Conservation (phyloP, 805 yeast genomes). For the Kodamaea neixiangensis region DNA sequence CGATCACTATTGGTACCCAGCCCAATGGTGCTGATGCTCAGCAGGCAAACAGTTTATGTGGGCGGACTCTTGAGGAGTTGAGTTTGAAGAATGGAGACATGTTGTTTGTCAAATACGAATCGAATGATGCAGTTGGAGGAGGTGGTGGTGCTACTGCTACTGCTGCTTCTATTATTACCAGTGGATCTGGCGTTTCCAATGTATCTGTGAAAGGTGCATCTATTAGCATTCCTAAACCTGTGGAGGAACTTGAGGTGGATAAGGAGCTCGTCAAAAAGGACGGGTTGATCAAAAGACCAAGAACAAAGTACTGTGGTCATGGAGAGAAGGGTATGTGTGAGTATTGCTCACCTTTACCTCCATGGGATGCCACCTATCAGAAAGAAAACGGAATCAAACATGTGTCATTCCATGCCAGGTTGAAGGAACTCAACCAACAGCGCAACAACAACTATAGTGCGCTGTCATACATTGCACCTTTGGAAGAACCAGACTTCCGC, state of each 20-base stretch:
- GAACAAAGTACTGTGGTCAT: conserved; percentile 73
- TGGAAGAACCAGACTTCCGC: conserved; percentile 67
- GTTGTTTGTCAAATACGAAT: conserved; percentile 46
- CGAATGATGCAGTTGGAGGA: conserved; percentile 7
- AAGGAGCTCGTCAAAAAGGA: conserved; percentile 58
- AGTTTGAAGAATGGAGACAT: conserved; percentile 61
- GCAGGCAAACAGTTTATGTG: conserved; percentile 36
- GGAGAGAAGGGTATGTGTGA: conserved; percentile 97
- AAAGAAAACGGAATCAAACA: conserved; percentile 81
- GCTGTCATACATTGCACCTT: conserved; percentile 75
- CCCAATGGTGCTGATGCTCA: conserved; percentile 48
- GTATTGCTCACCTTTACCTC: conserved; percentile 92
- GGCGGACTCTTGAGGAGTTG: conserved; percentile 41
- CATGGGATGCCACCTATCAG: conserved; percentile 84
- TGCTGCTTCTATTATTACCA: neutral
- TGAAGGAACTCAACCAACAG: conserved; percentile 68
- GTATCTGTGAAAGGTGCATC: neutral
- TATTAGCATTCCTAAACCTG: conserved; percentile 4
- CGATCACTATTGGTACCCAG: conserved; percentile 42
- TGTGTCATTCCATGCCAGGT: conserved; percentile 79
- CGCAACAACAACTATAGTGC: conserved; percentile 60
- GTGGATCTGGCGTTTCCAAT: neutral
- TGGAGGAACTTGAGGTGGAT: conserved; percentile 57
- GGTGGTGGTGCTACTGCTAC: conserved; percentile 20
- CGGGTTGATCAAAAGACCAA: conserved; percentile 71